These are phyloP conservation scores for Verticillium longisporum DNA, from an alignment of 2,329 filamentous ascomycete species.

Conservation along the genomic window DNA sequence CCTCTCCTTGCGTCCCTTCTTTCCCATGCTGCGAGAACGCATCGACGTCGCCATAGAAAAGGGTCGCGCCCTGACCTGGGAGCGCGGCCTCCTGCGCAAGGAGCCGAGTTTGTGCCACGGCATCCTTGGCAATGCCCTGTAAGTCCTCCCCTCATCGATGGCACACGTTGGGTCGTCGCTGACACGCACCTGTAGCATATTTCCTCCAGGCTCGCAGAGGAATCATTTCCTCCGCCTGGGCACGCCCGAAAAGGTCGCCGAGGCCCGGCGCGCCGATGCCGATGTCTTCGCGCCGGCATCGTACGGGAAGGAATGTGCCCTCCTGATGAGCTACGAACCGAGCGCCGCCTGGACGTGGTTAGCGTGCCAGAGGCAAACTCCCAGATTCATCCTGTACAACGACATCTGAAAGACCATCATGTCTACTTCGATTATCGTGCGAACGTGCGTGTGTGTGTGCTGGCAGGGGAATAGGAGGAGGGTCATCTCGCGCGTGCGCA, in stretches of 20 bases:
- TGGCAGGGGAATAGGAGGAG: background rate
- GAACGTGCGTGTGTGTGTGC: background rate
- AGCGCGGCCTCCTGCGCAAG: constrained; percentile 54
- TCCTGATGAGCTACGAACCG: constrained; percentile 26
- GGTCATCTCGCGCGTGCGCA: background rate
- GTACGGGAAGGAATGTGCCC: constrained; percentile 22
- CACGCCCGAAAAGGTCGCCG: constrained; percentile 47
- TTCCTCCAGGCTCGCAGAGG: constrained; percentile 22
- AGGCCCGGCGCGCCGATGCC: constrained; percentile 22
- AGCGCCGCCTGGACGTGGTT: constrained; percentile 32
- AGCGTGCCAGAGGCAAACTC: constrained; percentile 23
- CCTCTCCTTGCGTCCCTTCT: constrained; percentile 46
- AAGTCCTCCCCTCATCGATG: constrained; percentile 21
- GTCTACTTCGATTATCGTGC: background rate
- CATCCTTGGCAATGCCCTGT: constrained; percentile 57
- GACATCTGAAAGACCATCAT: constrained; percentile 18
- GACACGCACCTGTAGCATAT: constrained; percentile 1
- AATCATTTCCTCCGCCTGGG: constrained; percentile 54
- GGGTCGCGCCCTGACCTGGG: constrained; percentile 46
- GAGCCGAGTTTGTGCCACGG: constrained; percentile 61
- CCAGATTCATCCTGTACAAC: constrained; percentile 27
- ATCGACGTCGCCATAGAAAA: constrained; percentile 46
- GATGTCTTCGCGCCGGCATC: constrained; percentile 28
- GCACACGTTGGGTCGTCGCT: background rate
- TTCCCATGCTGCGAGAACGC: constrained; percentile 43